A percentile compares a stretch with the other conserved stretches of the same genome.
These are phyloP conservation scores for Trichosporon asahii DNA, from an alignment of 1,284 basidiomycete genomes.

Conservation along the genomic window DNA sequence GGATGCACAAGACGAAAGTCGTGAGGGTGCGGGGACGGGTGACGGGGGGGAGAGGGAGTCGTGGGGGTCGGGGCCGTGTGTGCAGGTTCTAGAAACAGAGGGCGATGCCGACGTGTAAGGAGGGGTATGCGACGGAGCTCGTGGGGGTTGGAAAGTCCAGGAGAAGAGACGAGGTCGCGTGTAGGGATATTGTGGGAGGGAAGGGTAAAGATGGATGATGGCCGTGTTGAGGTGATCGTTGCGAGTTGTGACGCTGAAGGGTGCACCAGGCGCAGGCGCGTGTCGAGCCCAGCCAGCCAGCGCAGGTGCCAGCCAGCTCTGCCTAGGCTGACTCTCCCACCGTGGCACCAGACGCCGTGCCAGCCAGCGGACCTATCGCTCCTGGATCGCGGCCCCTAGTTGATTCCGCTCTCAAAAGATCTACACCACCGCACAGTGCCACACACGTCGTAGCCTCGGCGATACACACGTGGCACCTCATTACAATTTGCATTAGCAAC, in stretches of 20 bases:
- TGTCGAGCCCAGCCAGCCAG: constrained; percentile 1
- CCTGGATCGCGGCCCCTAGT: neutral
- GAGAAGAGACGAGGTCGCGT: neutral
- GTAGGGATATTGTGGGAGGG: neutral
- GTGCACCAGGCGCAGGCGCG: constrained; percentile 7
- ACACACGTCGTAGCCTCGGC: neutral
- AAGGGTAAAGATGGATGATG: neutral
- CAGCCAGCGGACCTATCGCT: neutral
- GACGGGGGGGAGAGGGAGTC: neutral
- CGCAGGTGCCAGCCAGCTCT: neutral
- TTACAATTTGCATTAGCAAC: neutral
- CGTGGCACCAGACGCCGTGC: neutral
- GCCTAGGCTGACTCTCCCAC: neutral
- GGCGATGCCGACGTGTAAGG: neutral
- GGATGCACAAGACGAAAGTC: neutral
- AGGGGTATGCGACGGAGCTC: constrained; percentile 7
- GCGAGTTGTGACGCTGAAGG: neutral
- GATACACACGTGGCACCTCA: neutral
- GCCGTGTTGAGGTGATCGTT: neutral
- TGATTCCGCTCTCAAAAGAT: neutral
- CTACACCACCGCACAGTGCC: neutral
- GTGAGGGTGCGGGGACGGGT: neutral
- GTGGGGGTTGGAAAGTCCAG: neutral
- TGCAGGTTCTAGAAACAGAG: neutral
- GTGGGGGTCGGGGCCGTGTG: constrained; percentile 2